Conservation (phyloP, 2,329 filamentous ascomycete genomes). For the Balansia obtecta region DNA sequence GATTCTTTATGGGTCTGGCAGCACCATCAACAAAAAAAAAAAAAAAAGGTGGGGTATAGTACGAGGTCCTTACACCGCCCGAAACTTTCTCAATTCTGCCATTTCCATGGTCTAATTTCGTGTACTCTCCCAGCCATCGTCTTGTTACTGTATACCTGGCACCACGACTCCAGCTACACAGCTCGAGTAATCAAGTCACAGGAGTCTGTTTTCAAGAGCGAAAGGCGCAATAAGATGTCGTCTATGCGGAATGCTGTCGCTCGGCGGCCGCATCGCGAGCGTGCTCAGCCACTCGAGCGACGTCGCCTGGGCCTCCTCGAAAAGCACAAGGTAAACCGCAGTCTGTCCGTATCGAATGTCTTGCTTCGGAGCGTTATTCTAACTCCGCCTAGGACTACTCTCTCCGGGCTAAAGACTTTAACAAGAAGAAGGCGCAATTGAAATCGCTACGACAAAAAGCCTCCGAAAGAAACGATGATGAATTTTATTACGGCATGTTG, state of each 20-base stretch:
- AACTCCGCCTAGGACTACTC: slow-evolving; percentile 40
- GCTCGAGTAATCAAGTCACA: too few relatives aligned
- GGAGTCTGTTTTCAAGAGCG: too few relatives aligned
- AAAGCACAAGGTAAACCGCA: slow-evolving; percentile 65
- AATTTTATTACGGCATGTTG: slow-evolving; percentile 62
- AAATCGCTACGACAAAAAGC: slow-evolving; percentile 49
- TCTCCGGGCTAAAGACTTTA: slow-evolving; percentile 52
- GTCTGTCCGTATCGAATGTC: neutral
- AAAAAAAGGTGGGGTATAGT: too few relatives aligned
- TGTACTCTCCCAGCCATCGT: slow-evolving; percentile 8
- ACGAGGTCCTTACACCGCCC: slow-evolving; percentile 19
- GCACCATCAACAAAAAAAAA: too few relatives aligned
- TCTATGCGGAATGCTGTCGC: slow-evolving; percentile 55
- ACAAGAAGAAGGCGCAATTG: slow-evolving; percentile 50
- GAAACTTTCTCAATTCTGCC: slow-evolving; percentile 26
- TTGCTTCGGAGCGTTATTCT: neutral
- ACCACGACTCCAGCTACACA: too few relatives aligned
- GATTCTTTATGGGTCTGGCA: too few relatives aligned
- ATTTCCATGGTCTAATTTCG: too few relatives aligned
- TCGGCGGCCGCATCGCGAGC: slow-evolving; percentile 78
- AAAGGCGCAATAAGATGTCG: slow-evolving; percentile 29
- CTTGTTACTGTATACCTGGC: neutral
- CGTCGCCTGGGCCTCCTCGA: slow-evolving; percentile 83
- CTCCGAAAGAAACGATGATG: slow-evolving; percentile 56
- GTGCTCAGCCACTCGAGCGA: slow-evolving; percentile 74